Base-by-base conservation (phyloP, 192 early-diverging fungal genomes). In the Coemansia sp. region DNA sequence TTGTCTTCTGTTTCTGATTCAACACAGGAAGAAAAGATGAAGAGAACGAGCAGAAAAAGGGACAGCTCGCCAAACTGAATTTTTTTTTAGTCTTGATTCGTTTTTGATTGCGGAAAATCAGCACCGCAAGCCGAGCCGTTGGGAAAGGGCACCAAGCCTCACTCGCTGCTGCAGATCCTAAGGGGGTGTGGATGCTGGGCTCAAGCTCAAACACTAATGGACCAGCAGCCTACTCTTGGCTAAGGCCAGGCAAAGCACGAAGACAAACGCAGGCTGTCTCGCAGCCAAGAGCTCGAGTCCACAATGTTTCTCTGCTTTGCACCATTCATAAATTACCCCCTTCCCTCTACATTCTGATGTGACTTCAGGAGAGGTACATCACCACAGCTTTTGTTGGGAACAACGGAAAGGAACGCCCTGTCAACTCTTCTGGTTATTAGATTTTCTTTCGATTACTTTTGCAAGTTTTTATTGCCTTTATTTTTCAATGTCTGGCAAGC, bases 401-500 rank as follows among this genome's bases (percentile, higher is more conserved):
- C 38, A 14, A 44, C 38, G 12, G 38, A 44, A 44, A 44, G 38
- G 38, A 54, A 23, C 2, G 18, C 53, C 53, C 25, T 54, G 16
- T 26, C 9, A 14, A 54, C 53, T 54, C 50, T 64, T 64, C 31
- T 16, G 38, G 6, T 21, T 27, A 52, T 52, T 44, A 25, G 10
- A 27, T 24, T 48, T 58, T 52, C 30, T 54, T 34, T 63, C 23
- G 58, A 34, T 54, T 32, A 0, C 16, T 28, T 5, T 19, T 23
- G 26, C 25, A 48, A 54, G 26, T 38, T 24, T 55, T 62, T 41
- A 10, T 47, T 23, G 18, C 44, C 31, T 34, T 59, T 56, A 32
- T 49, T 58, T 30, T 50, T 27, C 56, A 59, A 65, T 58, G 54
- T 44, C 51, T 18, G 53, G 52, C 26, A 64, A 64, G 34, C 58